Evolutionary conservation across 768 basidiomycete genomes (phyloP).

Genomic region (Lentinula sp.): DNA sequence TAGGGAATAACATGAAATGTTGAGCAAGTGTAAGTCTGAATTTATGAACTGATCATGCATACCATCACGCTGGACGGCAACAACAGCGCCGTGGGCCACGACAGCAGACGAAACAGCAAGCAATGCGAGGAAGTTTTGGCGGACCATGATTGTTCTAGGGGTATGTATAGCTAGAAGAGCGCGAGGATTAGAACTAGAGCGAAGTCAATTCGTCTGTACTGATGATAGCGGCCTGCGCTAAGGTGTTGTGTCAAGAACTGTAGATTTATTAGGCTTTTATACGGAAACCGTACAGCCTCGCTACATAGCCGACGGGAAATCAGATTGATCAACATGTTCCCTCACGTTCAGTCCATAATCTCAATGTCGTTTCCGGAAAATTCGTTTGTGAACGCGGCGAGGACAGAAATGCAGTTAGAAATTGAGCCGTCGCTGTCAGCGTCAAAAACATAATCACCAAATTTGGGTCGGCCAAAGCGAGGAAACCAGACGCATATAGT

Average conservation of each 20-base stretch:
- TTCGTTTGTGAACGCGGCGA: too few species aligned
- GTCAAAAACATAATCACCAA: neutral
- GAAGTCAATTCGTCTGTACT: neutral
- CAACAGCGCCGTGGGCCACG: neutral
- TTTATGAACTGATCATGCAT: too few species aligned
- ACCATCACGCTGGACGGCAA: neutral
- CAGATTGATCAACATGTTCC: neutral
- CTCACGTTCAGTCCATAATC: too few species aligned
- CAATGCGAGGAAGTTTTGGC: neutral
- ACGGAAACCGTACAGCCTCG: neutral
- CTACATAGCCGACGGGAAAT: neutral
- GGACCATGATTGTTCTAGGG: neutral
- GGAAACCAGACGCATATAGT: neutral
- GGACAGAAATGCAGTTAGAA: too few species aligned
- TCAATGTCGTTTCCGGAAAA: neutral
- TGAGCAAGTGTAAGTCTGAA: too few species aligned
- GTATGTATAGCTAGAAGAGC: neutral
- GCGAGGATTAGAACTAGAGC: neutral
- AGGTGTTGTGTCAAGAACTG: neutral
- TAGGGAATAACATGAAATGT: too few species aligned
- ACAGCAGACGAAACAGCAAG: neutral
- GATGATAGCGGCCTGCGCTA: slow-evolving; percentile 2
- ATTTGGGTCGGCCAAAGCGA: neutral
- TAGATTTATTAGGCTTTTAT: neutral
- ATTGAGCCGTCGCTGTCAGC: too few species aligned